Conservation (phyloP, 495 filamentous ascomycete genomes). For the Aspergillus haitiensis region DNA sequence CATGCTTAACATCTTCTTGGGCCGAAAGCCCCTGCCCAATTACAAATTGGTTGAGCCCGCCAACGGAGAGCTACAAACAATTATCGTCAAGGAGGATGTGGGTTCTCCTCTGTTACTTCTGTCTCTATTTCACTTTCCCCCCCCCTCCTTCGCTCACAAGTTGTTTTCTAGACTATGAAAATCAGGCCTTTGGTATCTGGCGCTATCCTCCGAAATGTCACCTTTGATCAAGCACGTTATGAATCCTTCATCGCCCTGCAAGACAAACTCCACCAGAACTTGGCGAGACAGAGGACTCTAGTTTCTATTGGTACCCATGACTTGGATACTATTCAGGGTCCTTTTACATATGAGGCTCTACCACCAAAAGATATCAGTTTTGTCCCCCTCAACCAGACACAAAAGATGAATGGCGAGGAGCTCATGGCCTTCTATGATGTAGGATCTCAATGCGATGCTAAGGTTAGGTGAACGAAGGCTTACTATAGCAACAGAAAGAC, state of each 20-base stretch:
- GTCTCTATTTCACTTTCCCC: background rate
- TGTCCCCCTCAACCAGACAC: constrained; percentile 82
- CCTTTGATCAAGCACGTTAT: constrained; percentile 86
- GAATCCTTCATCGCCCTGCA: constrained; percentile 97
- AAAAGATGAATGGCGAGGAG: constrained; percentile 81
- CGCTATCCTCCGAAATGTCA: constrained; percentile 84
- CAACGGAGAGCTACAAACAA: constrained; percentile 71
- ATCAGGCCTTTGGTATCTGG: constrained; percentile 85
- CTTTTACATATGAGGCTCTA: constrained; percentile 94
- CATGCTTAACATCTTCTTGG: constrained; percentile 93
- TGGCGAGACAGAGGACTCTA: constrained; percentile 87
- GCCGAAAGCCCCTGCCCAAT: constrained; percentile 69
- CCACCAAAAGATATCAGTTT: constrained; percentile 93
- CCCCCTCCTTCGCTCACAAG: constrained; percentile 13
- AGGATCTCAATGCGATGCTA: constrained; percentile 14
- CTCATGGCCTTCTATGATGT: constrained; percentile 94
- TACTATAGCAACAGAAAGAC: constrained; percentile 59
- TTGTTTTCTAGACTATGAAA: constrained; percentile 58
- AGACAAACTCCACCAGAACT: constrained; percentile 96
- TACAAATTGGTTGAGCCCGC: constrained; percentile 71
- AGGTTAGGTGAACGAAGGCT: constrained; percentile 9
- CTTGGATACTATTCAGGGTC: constrained; percentile 87
- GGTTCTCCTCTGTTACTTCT: constrained; percentile 20
- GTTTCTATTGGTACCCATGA: constrained; percentile 98
- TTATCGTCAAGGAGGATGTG: constrained; percentile 74